A percentile compares a stretch with the other conserved stretches of the same genome.
Evolutionary conservation across 75 land plant genomes (phyloP).

Genomic region (Picea sitchensis): DNA sequence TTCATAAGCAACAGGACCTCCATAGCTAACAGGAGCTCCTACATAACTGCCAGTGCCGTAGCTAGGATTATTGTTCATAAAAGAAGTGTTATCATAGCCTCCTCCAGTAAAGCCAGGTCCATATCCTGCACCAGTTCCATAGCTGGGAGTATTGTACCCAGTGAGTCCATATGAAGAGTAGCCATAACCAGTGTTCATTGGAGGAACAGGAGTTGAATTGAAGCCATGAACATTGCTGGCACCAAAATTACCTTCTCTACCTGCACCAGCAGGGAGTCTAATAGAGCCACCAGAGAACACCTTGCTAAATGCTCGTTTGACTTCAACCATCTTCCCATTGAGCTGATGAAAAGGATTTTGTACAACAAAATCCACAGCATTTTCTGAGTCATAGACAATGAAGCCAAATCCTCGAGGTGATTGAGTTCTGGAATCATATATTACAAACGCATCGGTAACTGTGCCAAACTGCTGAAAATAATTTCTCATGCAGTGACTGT

Average conservation of each 20-base stretch:
- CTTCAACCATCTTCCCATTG: constrained; percentile 43
- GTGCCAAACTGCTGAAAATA: too few relatives aligned
- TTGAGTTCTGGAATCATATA: constrained; percentile 46
- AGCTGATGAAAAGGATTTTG: constrained; percentile 24
- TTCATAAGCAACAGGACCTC: constrained; percentile 12
- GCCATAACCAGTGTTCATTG: constrained; percentile 24
- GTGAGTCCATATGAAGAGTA: constrained; percentile 25
- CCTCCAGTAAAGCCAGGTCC: constrained; percentile 18
- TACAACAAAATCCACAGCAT: constrained; percentile 38
- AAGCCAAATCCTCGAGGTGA: constrained; percentile 45
- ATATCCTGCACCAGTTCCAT: constrained; percentile 22
- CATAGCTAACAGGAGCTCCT: constrained; percentile 23
- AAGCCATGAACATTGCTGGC: constrained; percentile 5
- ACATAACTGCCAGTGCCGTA: constrained; percentile 23
- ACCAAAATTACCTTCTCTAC: not conserved
- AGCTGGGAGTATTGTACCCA: constrained; percentile 15
- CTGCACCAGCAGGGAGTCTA: constrained; percentile 18
- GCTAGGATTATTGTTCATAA: constrained; percentile 15
- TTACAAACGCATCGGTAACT: constrained; percentile 31
- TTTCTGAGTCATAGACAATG: constrained; percentile 39
- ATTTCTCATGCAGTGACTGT: too few relatives aligned
- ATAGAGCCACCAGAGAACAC: constrained; percentile 58
- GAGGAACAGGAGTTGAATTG: constrained; percentile 19
- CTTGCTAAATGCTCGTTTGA: constrained; percentile 30
- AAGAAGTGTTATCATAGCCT: constrained; percentile 10